These are phyloP conservation scores for Phanerochaete sordida DNA, from an alignment of 768 basidiomycete genomes.

Conservation along the genomic window DNA sequence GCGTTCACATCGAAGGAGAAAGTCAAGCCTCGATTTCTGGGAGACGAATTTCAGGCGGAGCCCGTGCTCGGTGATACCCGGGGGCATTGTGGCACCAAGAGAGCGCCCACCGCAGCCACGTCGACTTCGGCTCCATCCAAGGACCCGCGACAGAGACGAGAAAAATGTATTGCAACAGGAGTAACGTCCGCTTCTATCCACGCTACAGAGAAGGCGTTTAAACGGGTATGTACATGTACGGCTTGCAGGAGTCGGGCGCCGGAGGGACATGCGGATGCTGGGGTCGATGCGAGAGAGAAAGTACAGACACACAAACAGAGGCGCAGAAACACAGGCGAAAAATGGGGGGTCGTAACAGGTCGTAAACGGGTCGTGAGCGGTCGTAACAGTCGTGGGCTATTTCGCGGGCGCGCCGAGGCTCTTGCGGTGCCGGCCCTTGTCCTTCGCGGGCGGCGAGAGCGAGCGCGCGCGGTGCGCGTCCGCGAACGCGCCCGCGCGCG, in stretches of 20 bases:
- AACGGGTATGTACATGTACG: not conserved
- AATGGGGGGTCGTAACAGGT: not conserved
- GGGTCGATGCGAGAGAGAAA: not conserved
- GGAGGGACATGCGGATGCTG: not conserved
- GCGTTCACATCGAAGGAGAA: no score
- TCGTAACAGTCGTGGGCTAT: slow-evolving; percentile 9
- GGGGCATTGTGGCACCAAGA: no score
- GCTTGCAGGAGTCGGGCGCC: not conserved
- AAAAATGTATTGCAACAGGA: not conserved
- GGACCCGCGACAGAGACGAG: not conserved
- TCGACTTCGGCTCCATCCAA: no score
- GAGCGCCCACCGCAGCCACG: no score
- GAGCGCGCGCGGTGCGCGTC: slow-evolving; percentile 1
- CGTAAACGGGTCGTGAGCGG: not conserved
- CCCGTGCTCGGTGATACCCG: no score
- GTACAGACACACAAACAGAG: not conserved
- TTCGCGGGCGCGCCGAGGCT: slow-evolving; percentile 3
- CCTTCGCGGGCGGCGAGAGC: slow-evolving; percentile 3
- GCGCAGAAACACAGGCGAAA: not conserved
- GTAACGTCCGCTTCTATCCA: not conserved
- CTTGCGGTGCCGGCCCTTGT: slow-evolving; percentile 11
- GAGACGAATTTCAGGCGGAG: no score
- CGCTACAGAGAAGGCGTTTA: not conserved
- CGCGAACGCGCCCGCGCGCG: slow-evolving; percentile 14
- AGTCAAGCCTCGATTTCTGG: no score